phyloP scores from a whole-genome alignment of 371 early-diverging fungal species.

The Mortierella sp. region DNA sequence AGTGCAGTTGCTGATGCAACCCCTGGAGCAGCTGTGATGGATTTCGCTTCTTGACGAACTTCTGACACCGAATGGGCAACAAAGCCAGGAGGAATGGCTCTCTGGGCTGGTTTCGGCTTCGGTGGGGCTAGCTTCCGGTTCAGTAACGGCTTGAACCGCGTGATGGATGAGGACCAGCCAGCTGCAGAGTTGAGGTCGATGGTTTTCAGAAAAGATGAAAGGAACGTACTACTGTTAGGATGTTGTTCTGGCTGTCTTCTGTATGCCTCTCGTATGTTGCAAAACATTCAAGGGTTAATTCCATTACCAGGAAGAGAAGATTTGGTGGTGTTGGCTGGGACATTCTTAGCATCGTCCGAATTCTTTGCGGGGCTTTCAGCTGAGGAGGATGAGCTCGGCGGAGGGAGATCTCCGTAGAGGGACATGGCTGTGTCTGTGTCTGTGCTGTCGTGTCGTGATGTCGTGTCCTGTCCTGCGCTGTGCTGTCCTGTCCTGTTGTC shows the following conservation, averaged over 20 bases:
- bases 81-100: constrained; percentile 40
- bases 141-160: constrained; percentile 48
- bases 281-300: too few species aligned
- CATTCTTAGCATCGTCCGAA: constrained; percentile 12
- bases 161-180: constrained; percentile 46
- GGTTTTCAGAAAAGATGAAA: too few species aligned
- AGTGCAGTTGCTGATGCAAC: not conserved
- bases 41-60: not conserved
- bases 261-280: too few species aligned
- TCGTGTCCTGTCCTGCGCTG: too few species aligned
- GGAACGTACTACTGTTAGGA: not conserved
- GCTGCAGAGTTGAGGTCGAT: too few species aligned
- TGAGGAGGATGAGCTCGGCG: constrained; percentile 20
- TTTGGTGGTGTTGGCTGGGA: constrained; percentile 13
- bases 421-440: too few species aligned
- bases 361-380: constrained; percentile 11
- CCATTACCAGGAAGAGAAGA: constrained; percentile 48
- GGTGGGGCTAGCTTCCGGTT: constrained; percentile 36
- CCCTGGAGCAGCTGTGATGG: not conserved
- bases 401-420: constrained; percentile 51
- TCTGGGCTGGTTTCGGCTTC: constrained; percentile 24
- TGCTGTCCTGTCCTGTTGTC: too few species aligned
- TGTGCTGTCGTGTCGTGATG: too few species aligned
- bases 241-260: not conserved
- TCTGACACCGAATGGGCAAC: constrained; percentile 9